These are phyloP conservation scores for Marasmius oreades DNA, from an alignment of 1,284 basidiomycete genomes.

Conservation along the genomic window DNA sequence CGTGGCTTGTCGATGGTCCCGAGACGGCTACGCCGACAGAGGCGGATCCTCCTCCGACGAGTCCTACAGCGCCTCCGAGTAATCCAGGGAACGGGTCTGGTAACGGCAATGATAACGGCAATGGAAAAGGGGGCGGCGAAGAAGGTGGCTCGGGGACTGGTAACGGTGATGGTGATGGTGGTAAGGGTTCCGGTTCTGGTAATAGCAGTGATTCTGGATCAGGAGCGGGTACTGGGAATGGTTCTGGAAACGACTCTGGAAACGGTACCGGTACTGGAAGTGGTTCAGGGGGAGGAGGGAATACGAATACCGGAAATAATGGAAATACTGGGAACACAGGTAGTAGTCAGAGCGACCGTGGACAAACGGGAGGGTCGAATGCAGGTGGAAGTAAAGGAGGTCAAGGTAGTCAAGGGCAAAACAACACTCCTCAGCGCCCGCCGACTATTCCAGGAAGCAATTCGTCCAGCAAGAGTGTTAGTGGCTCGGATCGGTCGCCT, in stretches of 20 bases:
- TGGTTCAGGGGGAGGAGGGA: neutral
- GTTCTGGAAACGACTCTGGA: neutral
- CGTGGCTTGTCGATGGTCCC: conserved; percentile 20
- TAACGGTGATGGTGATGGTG: neutral
- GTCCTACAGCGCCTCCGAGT: too few species aligned
- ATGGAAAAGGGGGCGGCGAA: neutral
- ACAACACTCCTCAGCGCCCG: too few species aligned
- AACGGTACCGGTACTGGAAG: neutral
- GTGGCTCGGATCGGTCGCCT: too few species aligned
- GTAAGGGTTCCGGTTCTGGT: neutral
- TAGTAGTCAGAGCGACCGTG: neutral
- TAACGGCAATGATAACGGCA: neutral
- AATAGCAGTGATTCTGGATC: neutral
- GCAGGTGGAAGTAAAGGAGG: neutral
- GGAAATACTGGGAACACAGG: neutral
- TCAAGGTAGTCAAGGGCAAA: neutral
- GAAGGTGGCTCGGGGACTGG: neutral
- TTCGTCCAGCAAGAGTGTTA: too few species aligned
- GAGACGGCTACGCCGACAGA: conserved; percentile 11
- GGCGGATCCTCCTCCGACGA: conserved; percentile 7
- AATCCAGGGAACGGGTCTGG: neutral
- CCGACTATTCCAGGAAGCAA: too few species aligned
- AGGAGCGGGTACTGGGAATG: neutral
- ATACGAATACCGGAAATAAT: neutral
- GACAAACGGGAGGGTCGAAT: neutral